phyloP scores from a whole-genome alignment of 2,329 filamentous ascomycete species.

The Teratosphaeriaceae sp. region DNA sequence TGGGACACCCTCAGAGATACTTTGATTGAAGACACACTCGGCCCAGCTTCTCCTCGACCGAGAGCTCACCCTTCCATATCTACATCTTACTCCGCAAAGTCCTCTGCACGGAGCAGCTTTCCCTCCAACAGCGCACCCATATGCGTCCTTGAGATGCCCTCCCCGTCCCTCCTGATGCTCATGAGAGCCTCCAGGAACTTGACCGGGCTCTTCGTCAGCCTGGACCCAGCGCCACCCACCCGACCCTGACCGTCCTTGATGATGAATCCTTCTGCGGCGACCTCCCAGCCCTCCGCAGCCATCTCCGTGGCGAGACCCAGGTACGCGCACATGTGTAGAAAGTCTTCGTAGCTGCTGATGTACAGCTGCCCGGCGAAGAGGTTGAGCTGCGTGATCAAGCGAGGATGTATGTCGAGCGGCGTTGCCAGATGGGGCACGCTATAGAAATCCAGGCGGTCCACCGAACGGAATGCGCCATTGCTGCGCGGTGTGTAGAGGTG shows the following conservation, averaged over 20 bases:
- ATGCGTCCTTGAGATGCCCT: slow-evolving; percentile 21
- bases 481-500: slow-evolving; percentile 50
- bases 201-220: slow-evolving; percentile 16
- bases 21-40: no score
- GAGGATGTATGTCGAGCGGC: slow-evolving; percentile 15
- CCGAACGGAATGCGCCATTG: slow-evolving; percentile 27
- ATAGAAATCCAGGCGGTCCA: slow-evolving; percentile 45
- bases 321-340: slow-evolving; percentile 44
- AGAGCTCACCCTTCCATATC: no score
- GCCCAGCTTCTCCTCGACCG: no score
- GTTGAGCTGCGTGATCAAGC: slow-evolving; percentile 47
- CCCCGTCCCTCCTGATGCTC: slow-evolving; percentile 17
- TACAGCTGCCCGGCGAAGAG: slow-evolving; percentile 65
- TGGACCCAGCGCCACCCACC: slow-evolving; percentile 10
- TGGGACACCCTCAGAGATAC: no score
- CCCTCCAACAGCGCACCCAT: slow-evolving; percentile 21
- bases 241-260: slow-evolving; percentile 10
- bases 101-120: slow-evolving; percentile 8
- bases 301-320: slow-evolving; percentile 39
- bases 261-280: slow-evolving; percentile 20
- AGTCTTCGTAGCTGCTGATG: slow-evolving; percentile 49
- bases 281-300: slow-evolving; percentile 10
- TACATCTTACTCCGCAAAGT: slow-evolving; percentile 10
- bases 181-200: slow-evolving; percentile 19
- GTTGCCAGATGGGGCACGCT: slow-evolving; percentile 26